A percentile compares a stretch with the other conserved stretches of the same genome.
These are phyloP conservation scores for Ganoderma resinaceum DNA, from an alignment of 1,284 basidiomycete species.

Conservation along the genomic window DNA sequence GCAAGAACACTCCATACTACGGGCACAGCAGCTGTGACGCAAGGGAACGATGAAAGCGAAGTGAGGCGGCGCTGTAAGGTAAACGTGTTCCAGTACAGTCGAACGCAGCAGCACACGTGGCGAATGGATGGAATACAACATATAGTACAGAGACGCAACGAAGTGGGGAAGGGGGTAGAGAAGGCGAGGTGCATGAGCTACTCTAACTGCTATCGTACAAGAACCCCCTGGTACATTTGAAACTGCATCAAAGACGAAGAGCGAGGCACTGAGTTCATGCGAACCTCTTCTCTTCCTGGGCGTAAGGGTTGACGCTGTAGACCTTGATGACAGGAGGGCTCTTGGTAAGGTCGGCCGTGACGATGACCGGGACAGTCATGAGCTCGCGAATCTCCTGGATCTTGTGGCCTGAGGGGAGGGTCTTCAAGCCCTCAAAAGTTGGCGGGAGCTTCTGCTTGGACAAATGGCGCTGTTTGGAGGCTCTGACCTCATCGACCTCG, in stretches of 20 bases:
- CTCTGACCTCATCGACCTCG: conserved; percentile 54
- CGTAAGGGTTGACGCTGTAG: conserved; percentile 88
- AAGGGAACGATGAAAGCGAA: background rate
- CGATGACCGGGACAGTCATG: conserved; percentile 90
- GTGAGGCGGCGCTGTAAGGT: conserved; percentile 4
- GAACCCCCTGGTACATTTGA: conserved; percentile 16
- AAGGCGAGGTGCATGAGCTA: conserved; percentile 16
- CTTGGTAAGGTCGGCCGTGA: conserved; percentile 93
- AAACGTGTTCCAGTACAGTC: conserved; percentile 1
- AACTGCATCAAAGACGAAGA: conserved; percentile 14
- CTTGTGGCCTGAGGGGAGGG: conserved; percentile 78
- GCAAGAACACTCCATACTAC: conserved; percentile 25
- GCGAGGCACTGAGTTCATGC: conserved; percentile 14
- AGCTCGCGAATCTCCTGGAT: conserved; percentile 93
- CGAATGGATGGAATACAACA: conserved; percentile 10
- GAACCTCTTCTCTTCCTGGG: conserved; percentile 53
- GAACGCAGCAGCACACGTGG: conserved; percentile 9
- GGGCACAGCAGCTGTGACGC: conserved; percentile 13
- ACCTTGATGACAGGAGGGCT: conserved; percentile 95
- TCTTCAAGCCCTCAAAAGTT: conserved; percentile 82
- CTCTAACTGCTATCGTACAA: conserved; percentile 32
- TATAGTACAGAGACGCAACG: conserved; percentile 12
- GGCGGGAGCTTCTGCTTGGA: conserved; percentile 78
- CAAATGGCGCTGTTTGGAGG: conserved; percentile 77
- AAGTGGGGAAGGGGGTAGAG: background rate